phyloP scores from a whole-genome alignment of 805 yeast genomes.

The Candida suzukii region DNA sequence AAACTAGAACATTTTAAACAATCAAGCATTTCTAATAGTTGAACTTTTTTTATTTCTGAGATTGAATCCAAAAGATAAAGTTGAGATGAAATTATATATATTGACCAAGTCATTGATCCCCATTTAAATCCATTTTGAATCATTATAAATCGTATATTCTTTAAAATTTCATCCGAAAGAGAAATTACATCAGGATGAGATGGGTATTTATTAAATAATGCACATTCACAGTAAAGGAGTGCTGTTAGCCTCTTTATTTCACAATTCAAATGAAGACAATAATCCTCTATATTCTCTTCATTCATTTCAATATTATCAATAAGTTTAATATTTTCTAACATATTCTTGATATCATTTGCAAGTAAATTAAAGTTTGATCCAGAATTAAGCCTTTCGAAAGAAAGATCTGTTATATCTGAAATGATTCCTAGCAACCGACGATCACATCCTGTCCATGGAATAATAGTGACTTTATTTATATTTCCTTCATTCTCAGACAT shows the following conservation, averaged over 20 bases:
- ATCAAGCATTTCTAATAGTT: constrained; percentile 19
- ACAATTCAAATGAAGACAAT: constrained; percentile 22
- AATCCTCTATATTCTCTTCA: constrained; percentile 12
- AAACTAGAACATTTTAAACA: constrained; percentile 19
- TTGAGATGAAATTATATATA: constrained; percentile 22
- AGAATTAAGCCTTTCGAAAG: constrained; percentile 19
- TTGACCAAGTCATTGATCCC: constrained; percentile 25
- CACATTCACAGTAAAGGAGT: constrained; percentile 20
- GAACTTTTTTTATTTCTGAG: constrained; percentile 22
- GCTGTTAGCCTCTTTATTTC: constrained; percentile 23
- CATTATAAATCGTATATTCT: constrained; percentile 20
- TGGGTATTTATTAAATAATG: constrained; percentile 19
- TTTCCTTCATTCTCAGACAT: background rate
- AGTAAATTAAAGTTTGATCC: background rate
- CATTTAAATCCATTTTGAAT: constrained; percentile 23
- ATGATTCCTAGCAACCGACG: constrained; percentile 17
- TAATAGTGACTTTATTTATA: constrained; percentile 2
- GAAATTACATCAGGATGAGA: constrained; percentile 11
- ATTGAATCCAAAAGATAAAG: constrained; percentile 13
- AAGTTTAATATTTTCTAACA: background rate
- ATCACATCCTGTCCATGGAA: constrained; percentile 30
- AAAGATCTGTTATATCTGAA: constrained; percentile 27
- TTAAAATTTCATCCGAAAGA: constrained; percentile 12
- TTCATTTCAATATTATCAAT: background rate
- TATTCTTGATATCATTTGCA: background rate